Evolutionary conservation across 257 asterid species (phyloP), one percentile per base, ranked within the genome.

Genomic region (Jacaranda mimosifolia): DNA sequence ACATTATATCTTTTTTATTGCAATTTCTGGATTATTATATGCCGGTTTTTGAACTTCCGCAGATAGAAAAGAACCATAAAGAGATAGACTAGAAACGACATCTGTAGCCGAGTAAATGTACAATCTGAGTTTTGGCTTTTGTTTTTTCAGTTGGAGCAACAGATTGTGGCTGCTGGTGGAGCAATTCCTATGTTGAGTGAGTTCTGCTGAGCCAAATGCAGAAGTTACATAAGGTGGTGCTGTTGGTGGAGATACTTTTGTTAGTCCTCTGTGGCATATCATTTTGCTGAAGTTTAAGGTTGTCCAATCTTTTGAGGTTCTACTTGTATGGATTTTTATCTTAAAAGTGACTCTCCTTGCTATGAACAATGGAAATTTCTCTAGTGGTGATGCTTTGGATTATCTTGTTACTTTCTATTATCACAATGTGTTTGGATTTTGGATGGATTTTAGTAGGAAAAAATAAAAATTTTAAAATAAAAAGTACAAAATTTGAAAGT

Each of bases 151-250:
- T 58, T 91, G 89, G 97, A 91, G 89, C 91, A 83, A 56, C 91
- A 88, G 89, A 92, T 92, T 77, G 80, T 83, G 57, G 90, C 91
- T 7, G 97, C 96, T 79, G 97, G 97, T 73, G 97, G 97, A 60
- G 78, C 81, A 38, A 82, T 87, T 87, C 97, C 97, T 6, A 72
- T 81, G 65, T 58, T 85, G 81, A 77, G 32, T 6, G 70, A 79
- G 0, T 82, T 79, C 68, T 72, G 64, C 19, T 82, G 80, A 76
- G 38, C 7, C 48, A 18, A n/a, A 51, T 13, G 53, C 46, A 63
- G n/a, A 14, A 52, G 59, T 13, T 38, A 39, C 1, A 6, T 13
- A 21, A 21, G 45, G 10, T 68, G 70, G 51, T 38, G 60, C 49
- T 52, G 18, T 14, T 52, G 59, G 68, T 32, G 42, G 39, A 32